Evolutionary conservation across 2,329 filamentous ascomycete genomes (phyloP), one percentile per base, ranked within the genome.

Genomic region (Ophiostoma montium): DNA sequence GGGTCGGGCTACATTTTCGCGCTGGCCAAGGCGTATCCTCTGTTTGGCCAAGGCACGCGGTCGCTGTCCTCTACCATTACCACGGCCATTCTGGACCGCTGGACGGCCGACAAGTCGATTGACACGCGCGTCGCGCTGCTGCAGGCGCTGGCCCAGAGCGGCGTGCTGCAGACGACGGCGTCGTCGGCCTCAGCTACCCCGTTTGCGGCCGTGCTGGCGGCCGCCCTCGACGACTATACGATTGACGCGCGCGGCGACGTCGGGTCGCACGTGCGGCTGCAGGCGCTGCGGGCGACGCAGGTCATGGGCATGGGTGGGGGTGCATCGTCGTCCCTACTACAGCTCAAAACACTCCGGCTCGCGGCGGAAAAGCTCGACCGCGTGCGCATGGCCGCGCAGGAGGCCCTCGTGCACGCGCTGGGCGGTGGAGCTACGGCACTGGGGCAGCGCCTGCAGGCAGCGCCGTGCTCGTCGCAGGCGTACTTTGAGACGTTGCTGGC

Each of bases 341-440:
- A 77, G 51, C 66, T 71, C 30, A 65, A 68, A 27, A 65, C 73
- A 2, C 68, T 86, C 31, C 76, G 88, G 1, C 71, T 96, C 13
- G 81, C 87, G 2, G 77, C 85, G 1, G 92, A 98, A 64, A 95
- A 94, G 61, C 72, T 96, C 2, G 90, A 96, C 62, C 84, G 86
- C 54, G 83, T 96, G 16, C 79, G 92, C 21, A 68, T 76, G 0
- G 74, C 78, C 54, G 83, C 81, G 1, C 78, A 82, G 53, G 64
- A 68, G 31, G 71, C 72, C 10, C 57, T 82, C 42, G 64, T 65
- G 5, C 55, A 74, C 42, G 58, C 67, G n/a, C 55, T 64, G 8
- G 43, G 38, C 18, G 30, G 31, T 12, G 35, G 16, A 8, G 12
- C 9, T 3, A 30, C 32, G 11, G 35, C 31, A 16, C 35, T 39